phyloP scores from a whole-genome alignment of 2,329 filamentous ascomycete species.

The Acrocalymma vagum region DNA sequence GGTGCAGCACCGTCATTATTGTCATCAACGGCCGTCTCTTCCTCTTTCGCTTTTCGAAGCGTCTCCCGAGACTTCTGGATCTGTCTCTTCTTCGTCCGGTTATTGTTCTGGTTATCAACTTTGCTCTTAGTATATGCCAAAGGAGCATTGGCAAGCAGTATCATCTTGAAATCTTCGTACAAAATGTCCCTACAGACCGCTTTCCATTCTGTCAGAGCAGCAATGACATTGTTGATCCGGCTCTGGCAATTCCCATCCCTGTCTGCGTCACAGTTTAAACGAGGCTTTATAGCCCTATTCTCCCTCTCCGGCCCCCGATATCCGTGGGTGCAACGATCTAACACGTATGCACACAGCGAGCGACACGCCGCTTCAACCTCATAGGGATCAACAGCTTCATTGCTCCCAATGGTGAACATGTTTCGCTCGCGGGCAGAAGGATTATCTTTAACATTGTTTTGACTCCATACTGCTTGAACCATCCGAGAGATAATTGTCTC shows the following conservation, averaged over 20 bases:
- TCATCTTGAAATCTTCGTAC: conserved; percentile 5
- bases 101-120: neutral
- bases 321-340: conserved; percentile 5
- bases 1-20: no score
- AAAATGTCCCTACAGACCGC: conserved; percentile 10
- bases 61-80: conserved; percentile 1
- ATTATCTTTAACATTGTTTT: neutral
- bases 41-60: no score
- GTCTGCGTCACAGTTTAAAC: conserved; percentile 1
- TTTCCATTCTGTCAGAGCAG: conserved; percentile 11
- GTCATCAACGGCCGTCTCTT: no score
- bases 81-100: conserved; percentile 1
- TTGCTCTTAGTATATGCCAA: neutral
- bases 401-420: conserved; percentile 1
- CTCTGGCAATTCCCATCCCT: conserved; percentile 1
- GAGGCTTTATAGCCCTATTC: neutral
- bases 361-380: conserved; percentile 11
- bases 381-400: neutral
- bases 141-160: conserved; percentile 10
- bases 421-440: neutral
- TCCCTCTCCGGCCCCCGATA: neutral
- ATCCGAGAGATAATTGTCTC: conserved; percentile 5
- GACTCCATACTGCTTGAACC: conserved; percentile 10
- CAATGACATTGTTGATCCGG: conserved; percentile 5
- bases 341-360: conserved; percentile 1